These are phyloP conservation scores for Porpolomopsis calyptriformis DNA, from an alignment of 768 basidiomycete genomes.

Conservation along the genomic window DNA sequence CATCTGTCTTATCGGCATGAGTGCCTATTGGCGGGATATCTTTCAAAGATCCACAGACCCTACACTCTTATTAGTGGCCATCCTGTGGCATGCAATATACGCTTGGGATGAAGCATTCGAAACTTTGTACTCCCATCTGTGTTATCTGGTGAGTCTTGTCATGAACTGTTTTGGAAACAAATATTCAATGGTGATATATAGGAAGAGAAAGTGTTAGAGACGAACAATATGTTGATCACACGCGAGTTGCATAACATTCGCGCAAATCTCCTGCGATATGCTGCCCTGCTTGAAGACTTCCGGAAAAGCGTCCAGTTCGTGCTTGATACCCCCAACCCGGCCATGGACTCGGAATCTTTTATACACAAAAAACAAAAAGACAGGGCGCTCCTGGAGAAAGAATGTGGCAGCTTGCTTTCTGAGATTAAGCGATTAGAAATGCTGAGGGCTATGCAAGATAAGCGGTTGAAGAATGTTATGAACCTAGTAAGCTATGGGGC, in stretches of 20 bases:
- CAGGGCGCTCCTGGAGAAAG: constrained; percentile 18
- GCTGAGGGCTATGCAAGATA: constrained; percentile 35
- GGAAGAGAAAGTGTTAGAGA: constrained; percentile 40
- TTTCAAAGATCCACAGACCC: constrained; percentile 36
- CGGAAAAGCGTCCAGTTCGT: constrained; percentile 42
- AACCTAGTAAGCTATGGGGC: constrained; percentile 29
- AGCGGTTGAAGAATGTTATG: constrained; percentile 42
- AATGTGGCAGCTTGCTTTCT: constrained; percentile 38
- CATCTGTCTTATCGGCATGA: constrained; percentile 35
- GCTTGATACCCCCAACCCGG: constrained; percentile 39
- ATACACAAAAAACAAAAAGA: constrained; percentile 1
- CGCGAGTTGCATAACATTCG: constrained; percentile 47
- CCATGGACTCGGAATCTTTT: constrained; percentile 23
- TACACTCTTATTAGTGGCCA: constrained; percentile 43
- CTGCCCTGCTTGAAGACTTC: constrained; percentile 45
- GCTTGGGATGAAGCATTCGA: constrained; percentile 54
- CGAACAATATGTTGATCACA: constrained; percentile 35
- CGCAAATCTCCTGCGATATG: constrained; percentile 50
- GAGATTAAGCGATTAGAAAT: constrained; percentile 39
- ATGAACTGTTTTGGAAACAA: neutral
- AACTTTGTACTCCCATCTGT: constrained; percentile 40
- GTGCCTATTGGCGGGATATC: constrained; percentile 38
- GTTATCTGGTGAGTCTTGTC: constrained; percentile 30
- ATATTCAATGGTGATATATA: constrained; percentile 12
- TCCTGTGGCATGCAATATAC: constrained; percentile 52